A percentile compares a stretch with the other conserved stretches of the same genome.
These are phyloP conservation scores for Amoebophrya sp. DNA, from an alignment of 169 alveolate species.

Conservation along the genomic window DNA sequence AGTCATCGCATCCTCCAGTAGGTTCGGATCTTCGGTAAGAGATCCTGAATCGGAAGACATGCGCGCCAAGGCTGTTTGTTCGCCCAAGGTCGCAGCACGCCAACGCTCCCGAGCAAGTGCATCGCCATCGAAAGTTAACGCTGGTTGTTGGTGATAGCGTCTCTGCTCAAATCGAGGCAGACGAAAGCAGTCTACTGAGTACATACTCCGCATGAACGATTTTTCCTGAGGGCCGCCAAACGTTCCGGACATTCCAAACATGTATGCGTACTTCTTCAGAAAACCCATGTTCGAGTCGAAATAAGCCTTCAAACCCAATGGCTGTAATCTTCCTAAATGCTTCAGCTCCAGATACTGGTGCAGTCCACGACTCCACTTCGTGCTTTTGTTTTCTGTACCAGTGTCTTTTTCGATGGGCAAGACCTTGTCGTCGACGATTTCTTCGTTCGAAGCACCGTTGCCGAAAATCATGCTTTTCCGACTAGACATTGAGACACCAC, in stretches of 20 bases:
- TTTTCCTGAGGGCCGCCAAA: neutral
- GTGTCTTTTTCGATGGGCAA: conserved; percentile 10
- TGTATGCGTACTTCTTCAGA: neutral
- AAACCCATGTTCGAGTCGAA: neutral
- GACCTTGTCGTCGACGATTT: neutral
- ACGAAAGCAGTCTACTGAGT: neutral
- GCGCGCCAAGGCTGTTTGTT: neutral
- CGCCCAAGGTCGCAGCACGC: neutral
- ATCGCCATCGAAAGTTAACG: neutral
- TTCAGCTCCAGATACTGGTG: conserved; percentile 22
- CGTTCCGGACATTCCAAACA: conserved; percentile 22
- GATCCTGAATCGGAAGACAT: no score
- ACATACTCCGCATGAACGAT: neutral
- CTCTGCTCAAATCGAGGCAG: conserved; percentile 22
- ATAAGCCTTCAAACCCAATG: conserved; percentile 12
- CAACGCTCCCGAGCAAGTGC: neutral
- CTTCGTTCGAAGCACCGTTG: neutral
- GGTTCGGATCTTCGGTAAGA: neutral
- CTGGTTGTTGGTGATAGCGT: neutral
- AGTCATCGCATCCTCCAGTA: neutral
- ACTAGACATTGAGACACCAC: no score
- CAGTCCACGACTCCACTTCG: neutral
- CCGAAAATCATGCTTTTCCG: no score
- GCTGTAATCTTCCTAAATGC: neutral
- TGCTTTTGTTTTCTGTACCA: neutral